Evolutionary conservation across 345 rosid species (phyloP).

Genomic region (Citrus maxima): DNA sequence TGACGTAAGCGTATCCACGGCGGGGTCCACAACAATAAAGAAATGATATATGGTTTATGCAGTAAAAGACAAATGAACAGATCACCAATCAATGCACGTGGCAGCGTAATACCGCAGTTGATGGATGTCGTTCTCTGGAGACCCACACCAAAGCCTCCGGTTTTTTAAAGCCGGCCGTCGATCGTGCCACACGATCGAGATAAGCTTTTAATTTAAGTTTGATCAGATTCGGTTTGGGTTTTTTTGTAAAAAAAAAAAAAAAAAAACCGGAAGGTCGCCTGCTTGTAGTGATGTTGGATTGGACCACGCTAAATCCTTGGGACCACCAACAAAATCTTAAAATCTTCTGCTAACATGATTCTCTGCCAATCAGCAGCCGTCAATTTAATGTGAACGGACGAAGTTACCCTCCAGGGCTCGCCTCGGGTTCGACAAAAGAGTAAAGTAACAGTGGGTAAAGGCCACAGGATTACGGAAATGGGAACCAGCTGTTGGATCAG

Average conservation of each 20-base stretch:
- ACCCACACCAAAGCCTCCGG: slow-evolving; percentile 7
- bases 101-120: not conserved
- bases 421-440: slow-evolving; percentile 26
- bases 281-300: not conserved
- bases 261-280: slow-evolving; percentile 9
- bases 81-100: slow-evolving; percentile 13
- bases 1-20: slow-evolving; percentile 30
- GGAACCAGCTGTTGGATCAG: not conserved
- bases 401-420: slow-evolving; percentile 4
- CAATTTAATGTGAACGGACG: slow-evolving; percentile 13
- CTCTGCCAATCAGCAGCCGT: slow-evolving; percentile 44
- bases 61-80: slow-evolving; percentile 22
- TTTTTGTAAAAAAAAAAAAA: too few relatives aligned
- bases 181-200: slow-evolving; percentile 10
- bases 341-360: slow-evolving; percentile 34
- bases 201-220: not conserved
- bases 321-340: slow-evolving; percentile 34
- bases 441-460: slow-evolving; percentile 5
- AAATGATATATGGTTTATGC: slow-evolving; percentile 25
- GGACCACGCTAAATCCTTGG: slow-evolving; percentile 1
- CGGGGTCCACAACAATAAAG: slow-evolving; percentile 24
- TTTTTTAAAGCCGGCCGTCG: not conserved
- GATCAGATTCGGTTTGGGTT: not conserved
- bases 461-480: not conserved
- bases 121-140: not conserved